Percentiles rank a stretch among this genome's conserved stretches.
Evolutionary conservation across 2,329 filamentous ascomycete genomes (phyloP).

Genomic region (Neophaeococcomyces mojaviensis): DNA sequence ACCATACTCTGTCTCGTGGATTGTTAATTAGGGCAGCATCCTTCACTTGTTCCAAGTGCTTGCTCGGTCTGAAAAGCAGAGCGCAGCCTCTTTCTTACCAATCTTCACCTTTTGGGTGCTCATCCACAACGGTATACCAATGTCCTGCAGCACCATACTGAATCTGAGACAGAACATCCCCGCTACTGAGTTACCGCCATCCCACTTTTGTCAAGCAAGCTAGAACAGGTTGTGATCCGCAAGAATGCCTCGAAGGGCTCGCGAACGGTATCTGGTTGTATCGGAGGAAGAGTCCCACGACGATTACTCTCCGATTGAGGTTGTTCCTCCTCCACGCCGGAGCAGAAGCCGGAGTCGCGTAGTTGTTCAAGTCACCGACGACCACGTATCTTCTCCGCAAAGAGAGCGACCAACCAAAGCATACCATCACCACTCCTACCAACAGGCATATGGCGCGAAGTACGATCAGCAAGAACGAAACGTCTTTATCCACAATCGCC

Average conservation of each 20-base stretch:
- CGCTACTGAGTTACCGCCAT: background rate
- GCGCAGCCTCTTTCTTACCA: background rate
- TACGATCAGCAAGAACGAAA: constrained; percentile 12
- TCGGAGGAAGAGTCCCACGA: background rate
- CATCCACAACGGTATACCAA: background rate
- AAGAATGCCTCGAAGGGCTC: background rate
- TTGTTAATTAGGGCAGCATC: too few relatives aligned
- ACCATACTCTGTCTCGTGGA: too few relatives aligned
- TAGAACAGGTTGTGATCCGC: background rate
- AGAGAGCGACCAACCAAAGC: background rate
- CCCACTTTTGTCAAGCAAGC: background rate
- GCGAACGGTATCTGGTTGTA: background rate
- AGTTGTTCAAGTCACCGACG: constrained; percentile 11
- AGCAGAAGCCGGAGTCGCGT: constrained; percentile 13
- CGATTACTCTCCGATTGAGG: constrained; percentile 1
- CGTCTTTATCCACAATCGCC: constrained; percentile 18
- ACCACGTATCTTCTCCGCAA: background rate
- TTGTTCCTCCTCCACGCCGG: background rate
- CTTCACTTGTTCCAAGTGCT: too few relatives aligned
- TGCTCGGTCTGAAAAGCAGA: constrained; percentile 1
- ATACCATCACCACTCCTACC: constrained; percentile 3
- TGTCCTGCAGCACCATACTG: background rate
- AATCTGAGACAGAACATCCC: background rate
- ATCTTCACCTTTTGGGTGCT: background rate
- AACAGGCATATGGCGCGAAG: constrained; percentile 11